phyloP scores from a whole-genome alignment of 805 yeast species.

The Kuraishia hungarica region DNA sequence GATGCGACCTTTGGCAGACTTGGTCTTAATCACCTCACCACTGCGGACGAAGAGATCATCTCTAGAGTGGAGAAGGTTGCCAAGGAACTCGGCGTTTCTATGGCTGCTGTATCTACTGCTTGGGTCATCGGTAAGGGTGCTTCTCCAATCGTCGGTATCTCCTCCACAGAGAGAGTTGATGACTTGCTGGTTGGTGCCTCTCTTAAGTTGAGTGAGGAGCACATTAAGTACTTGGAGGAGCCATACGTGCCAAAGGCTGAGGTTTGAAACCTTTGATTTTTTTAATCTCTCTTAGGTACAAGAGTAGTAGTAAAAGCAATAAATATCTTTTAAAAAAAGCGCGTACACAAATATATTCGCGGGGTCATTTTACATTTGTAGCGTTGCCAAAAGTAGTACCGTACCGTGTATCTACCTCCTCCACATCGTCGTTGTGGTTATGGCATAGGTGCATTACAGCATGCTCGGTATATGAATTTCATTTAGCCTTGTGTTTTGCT shows the following conservation, averaged over 20 bases:
- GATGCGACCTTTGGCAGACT: conserved; percentile 12
- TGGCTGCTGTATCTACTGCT: conserved; percentile 48
- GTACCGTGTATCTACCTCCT: no score
- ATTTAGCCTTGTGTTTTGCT: background rate
- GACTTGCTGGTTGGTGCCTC: conserved; percentile 37
- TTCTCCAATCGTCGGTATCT: conserved; percentile 50
- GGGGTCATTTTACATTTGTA: no score
- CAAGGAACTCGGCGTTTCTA: conserved; percentile 33
- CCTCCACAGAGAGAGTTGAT: conserved; percentile 37
- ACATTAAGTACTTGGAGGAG: conserved; percentile 26
- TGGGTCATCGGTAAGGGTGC: conserved; percentile 45
- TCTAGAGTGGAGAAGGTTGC: conserved; percentile 49
- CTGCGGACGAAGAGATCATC: conserved; percentile 29
- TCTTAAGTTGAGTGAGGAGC: conserved; percentile 29
- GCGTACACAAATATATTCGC: no score
- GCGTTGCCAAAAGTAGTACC: no score
- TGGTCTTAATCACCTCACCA: conserved; percentile 13
- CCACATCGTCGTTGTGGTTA: background rate
- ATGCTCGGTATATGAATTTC: background rate
- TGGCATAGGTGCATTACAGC: background rate
- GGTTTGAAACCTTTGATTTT: background rate
- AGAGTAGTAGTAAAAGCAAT: no score
- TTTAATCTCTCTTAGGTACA: no score
- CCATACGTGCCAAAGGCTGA: conserved; percentile 19
- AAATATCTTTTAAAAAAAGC: no score